These are phyloP conservation scores for Stagonosporopsis tanaceti DNA, from an alignment of 2,329 filamentous ascomycete genomes.

Conservation along the genomic window DNA sequence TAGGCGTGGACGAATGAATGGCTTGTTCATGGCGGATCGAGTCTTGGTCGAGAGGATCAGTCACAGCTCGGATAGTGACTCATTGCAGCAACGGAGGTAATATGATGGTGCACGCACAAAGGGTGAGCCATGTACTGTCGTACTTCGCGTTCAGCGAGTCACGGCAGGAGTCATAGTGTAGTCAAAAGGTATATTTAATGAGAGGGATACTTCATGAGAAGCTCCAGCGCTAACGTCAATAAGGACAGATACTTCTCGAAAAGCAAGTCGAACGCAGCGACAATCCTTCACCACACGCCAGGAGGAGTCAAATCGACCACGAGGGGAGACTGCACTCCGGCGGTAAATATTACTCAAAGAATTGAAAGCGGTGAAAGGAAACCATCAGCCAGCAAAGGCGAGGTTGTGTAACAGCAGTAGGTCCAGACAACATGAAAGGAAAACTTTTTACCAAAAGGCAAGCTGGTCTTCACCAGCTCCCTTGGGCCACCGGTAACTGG, in stretches of 20 bases:
- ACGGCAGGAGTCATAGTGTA: conserved; percentile 7
- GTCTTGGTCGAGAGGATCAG: not conserved
- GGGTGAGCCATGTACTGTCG: not conserved
- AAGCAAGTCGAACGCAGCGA: conserved; percentile 4
- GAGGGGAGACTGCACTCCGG: conserved; percentile 48
- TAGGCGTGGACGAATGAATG: too few relatives aligned
- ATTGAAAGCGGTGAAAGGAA: conserved; percentile 17
- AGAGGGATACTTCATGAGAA: not conserved
- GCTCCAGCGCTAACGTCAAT: not conserved
- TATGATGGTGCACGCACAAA: not conserved
- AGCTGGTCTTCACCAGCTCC: conserved; percentile 50
- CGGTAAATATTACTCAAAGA: conserved; percentile 25
- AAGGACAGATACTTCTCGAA: conserved; percentile 6
- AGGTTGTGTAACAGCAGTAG: conserved; percentile 19
- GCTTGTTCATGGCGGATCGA: too few relatives aligned
- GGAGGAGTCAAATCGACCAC: conserved; percentile 50
- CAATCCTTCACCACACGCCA: conserved; percentile 33
- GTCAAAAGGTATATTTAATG: conserved; percentile 14
- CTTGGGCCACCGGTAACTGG: conserved; percentile 41
- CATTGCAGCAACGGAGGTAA: not conserved
- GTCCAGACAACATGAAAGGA: conserved; percentile 26
- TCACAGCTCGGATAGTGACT: not conserved
- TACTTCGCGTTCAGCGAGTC: not conserved
- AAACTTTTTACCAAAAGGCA: conserved; percentile 38
- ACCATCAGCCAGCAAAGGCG: conserved; percentile 24